Evolutionary conservation across 73 alveolate species (phyloP).

Genomic region (Paramecium octaurelia): DNA sequence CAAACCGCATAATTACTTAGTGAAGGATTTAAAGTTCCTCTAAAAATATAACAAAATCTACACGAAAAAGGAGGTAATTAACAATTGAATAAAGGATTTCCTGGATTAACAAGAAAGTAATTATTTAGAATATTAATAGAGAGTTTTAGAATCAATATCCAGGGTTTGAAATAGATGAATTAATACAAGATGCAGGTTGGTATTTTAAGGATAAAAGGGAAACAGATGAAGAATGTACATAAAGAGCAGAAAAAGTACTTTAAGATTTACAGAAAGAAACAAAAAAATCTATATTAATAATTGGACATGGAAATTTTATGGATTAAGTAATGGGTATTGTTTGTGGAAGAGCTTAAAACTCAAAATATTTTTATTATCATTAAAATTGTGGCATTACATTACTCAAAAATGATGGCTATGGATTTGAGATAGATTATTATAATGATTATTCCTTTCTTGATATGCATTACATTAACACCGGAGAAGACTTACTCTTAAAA

Average conservation of each 20-base stretch:
- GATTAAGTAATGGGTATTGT: background rate
- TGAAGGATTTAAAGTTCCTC: background rate
- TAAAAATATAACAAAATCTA: background rate
- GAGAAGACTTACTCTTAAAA: background rate
- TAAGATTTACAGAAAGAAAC: background rate
- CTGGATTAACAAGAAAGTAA: conserved; percentile 26
- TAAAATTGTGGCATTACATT: background rate
- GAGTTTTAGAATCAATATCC: background rate
- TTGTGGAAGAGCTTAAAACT: background rate
- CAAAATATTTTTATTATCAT: conserved; percentile 1
- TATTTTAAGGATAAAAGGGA: background rate
- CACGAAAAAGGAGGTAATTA: background rate
- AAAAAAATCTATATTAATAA: background rate
- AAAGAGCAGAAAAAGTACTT: background rate
- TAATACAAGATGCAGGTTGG: conserved; percentile 18
- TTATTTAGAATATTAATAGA: background rate
- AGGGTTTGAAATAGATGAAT: background rate
- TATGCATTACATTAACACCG: background rate
- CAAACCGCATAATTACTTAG: background rate
- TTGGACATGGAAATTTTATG: conserved; percentile 4
- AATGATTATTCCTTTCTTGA: conserved; percentile 9
- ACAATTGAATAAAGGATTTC: background rate
- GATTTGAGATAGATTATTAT: background rate
- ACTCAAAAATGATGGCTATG: background rate
- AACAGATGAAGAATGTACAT: conserved; percentile 5